A percentile compares a stretch with the other conserved stretches of the same genome.
These are phyloP conservation scores for Paecilomyces variotii DNA, from an alignment of 2,329 filamentous ascomycete species.

Conservation along the genomic window DNA sequence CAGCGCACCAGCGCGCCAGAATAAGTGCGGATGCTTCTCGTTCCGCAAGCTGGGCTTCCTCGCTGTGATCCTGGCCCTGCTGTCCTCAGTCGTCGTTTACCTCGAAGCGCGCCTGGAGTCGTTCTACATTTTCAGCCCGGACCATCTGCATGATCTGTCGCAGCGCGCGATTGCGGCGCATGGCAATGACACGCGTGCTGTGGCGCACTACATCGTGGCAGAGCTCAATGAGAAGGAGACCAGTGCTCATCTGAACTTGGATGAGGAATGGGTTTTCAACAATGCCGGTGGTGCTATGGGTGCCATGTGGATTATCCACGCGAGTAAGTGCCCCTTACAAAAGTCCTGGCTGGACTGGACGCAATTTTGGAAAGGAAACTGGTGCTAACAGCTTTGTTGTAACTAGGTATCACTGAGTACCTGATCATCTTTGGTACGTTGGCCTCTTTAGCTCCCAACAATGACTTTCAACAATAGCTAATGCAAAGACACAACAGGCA, in stretches of 20 bases:
- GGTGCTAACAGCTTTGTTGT: neutral
- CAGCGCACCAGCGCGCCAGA: neutral
- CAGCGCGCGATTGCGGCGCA: slow-evolving; percentile 58
- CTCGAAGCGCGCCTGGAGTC: slow-evolving; percentile 31
- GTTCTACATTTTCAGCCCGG: slow-evolving; percentile 68
- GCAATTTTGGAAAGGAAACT: neutral
- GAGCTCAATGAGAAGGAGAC: slow-evolving; percentile 52
- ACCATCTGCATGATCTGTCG: slow-evolving; percentile 61
- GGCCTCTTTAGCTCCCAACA: neutral
- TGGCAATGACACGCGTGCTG: slow-evolving; percentile 64
- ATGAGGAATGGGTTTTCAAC: slow-evolving; percentile 86
- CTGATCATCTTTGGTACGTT: slow-evolving; percentile 69
- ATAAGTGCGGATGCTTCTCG: slow-evolving; percentile 18
- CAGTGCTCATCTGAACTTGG: slow-evolving; percentile 51
- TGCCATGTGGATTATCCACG: slow-evolving; percentile 82
- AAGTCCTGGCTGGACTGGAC: neutral
- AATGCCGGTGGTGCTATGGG: slow-evolving; percentile 90
- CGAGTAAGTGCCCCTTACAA: slow-evolving; percentile 50
- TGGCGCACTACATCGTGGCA: slow-evolving; percentile 61
- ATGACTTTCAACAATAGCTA: neutral
- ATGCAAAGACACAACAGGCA: slow-evolving; percentile 14
- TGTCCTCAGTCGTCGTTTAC: slow-evolving; percentile 28
- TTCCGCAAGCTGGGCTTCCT: slow-evolving; percentile 24
- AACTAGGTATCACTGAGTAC: slow-evolving; percentile 65
- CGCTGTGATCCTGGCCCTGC: slow-evolving; percentile 26